phyloP scores from a whole-genome alignment of 768 basidiomycete genomes.

The Dioszegia aurantiaca region DNA sequence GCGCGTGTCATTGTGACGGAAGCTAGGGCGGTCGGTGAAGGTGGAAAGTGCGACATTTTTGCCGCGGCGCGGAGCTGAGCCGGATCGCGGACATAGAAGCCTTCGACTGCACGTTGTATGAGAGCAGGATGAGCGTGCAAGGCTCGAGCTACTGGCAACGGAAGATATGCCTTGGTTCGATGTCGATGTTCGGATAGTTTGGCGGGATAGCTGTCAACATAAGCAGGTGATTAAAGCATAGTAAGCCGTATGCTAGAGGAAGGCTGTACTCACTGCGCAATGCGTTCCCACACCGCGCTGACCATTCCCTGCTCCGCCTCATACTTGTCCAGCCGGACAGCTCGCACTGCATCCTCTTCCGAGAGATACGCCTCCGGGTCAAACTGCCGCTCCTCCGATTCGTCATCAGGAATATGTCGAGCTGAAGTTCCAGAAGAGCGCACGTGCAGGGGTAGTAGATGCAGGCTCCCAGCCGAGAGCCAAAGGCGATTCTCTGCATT shows the following conservation, averaged over 20 bases:
- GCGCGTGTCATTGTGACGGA: slow-evolving; percentile 78
- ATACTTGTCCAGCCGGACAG: slow-evolving; percentile 56
- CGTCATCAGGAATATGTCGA: slow-evolving; percentile 58
- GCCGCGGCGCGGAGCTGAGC: slow-evolving; percentile 84
- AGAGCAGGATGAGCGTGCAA: slow-evolving; percentile 65
- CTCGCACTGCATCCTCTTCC: slow-evolving; percentile 38
- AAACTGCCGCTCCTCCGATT: slow-evolving; percentile 55
- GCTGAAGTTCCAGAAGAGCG: slow-evolving; percentile 61
- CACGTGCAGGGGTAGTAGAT: slow-evolving; percentile 78
- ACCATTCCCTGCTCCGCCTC: slow-evolving; percentile 64
- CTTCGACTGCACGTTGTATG: slow-evolving; percentile 80
- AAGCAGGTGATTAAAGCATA: neutral
- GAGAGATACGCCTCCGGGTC: slow-evolving; percentile 40
- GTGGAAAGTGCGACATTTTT: slow-evolving; percentile 85
- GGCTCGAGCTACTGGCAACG: slow-evolving; percentile 72
- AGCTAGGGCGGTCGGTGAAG: slow-evolving; percentile 61
- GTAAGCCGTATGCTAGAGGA: too few species aligned
- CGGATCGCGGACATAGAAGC: slow-evolving; percentile 94
- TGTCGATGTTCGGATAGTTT: slow-evolving; percentile 67
- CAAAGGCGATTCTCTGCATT: slow-evolving; percentile 94
- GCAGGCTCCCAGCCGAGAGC: slow-evolving; percentile 77
- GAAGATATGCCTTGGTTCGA: slow-evolving; percentile 72
- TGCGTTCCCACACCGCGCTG: slow-evolving; percentile 65
- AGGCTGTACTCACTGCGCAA: slow-evolving; percentile 65
- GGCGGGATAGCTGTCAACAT: slow-evolving; percentile 62